Percentiles rank a stretch among this genome's conserved stretches.
Conservation (phyloP, 441 rosid species). For the California macrophylla region DNA sequence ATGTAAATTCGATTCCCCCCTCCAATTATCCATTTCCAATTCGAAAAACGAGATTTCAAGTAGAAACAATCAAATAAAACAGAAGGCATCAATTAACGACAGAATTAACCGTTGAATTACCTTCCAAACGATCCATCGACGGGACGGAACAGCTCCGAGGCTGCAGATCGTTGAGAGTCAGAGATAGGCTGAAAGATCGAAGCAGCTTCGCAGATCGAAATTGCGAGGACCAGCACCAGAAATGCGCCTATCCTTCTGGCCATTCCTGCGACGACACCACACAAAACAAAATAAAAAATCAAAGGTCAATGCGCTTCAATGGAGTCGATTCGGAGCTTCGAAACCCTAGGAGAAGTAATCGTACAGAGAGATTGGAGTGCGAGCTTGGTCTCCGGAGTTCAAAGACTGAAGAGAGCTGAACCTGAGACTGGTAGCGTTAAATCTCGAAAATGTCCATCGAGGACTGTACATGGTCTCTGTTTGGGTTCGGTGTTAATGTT, state of each 20-base stretch:
- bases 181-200: constrained; percentile 63
- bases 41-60: neutral
- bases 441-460: neutral
- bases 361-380: constrained; percentile 1
- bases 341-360: constrained; percentile 5
- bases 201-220: constrained; percentile 49
- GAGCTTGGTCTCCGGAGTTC: neutral
- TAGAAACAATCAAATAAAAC: neutral
- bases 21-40: neutral
- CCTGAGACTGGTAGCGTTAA: neutral
- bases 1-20: neutral
- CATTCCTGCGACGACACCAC: constrained; percentile 39
- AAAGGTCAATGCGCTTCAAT: neutral
- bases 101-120: constrained; percentile 26
- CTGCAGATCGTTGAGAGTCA: constrained; percentile 82
- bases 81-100: neutral
- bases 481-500: neutral
- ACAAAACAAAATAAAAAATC: neutral
- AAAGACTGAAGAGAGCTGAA: neutral
- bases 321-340: neutral
- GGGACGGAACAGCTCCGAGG: constrained; percentile 54
- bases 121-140: constrained; percentile 59
- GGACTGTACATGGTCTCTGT: neutral
- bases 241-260: constrained; percentile 35
- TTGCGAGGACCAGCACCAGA: constrained; percentile 30